phyloP scores from a whole-genome alignment of 805 yeast genomes.

The Schizosaccharomyces cryophilus region DNA sequence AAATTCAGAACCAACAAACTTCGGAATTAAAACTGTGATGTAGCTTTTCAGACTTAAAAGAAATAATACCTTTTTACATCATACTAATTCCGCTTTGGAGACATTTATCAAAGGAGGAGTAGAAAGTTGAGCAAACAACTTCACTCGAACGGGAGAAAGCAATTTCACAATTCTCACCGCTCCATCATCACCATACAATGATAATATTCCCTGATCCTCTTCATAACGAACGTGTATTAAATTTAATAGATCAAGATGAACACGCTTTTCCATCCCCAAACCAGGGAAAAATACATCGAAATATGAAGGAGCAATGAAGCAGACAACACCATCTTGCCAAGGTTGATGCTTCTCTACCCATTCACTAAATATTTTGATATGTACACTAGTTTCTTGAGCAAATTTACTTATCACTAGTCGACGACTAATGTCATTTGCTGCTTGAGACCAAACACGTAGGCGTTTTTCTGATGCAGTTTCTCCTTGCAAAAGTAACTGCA shows the following conservation, averaged over 20 bases:
- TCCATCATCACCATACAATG: not conserved
- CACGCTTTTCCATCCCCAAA: conserved; percentile 83
- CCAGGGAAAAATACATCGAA: conserved; percentile 84
- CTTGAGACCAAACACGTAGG: conserved; percentile 2
- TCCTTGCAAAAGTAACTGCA: conserved; percentile 12
- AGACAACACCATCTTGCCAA: not conserved
- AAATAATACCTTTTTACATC: too few relatives aligned
- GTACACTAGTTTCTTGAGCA: not conserved
- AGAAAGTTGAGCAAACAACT: not conserved
- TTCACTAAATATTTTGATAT: not conserved
- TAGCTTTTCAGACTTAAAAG: too few relatives aligned
- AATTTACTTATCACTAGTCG: not conserved
- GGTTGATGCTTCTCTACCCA: not conserved
- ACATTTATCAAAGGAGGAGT: not conserved
- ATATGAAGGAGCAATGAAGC: conserved; percentile 55
- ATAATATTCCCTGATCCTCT: not conserved
- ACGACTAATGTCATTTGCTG: conserved; percentile 3
- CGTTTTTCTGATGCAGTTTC: conserved; percentile 8
- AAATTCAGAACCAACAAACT: too few relatives aligned
- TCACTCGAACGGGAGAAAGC: not conserved
- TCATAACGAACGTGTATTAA: conserved; percentile 66
- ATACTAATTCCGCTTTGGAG: not conserved
- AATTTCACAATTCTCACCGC: not conserved
- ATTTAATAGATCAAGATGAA: conserved; percentile 92
- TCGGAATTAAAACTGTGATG: too few relatives aligned